Conservation (phyloP, 2,329 filamentous ascomycete genomes). For the Graphiopsis chlorocephala region DNA sequence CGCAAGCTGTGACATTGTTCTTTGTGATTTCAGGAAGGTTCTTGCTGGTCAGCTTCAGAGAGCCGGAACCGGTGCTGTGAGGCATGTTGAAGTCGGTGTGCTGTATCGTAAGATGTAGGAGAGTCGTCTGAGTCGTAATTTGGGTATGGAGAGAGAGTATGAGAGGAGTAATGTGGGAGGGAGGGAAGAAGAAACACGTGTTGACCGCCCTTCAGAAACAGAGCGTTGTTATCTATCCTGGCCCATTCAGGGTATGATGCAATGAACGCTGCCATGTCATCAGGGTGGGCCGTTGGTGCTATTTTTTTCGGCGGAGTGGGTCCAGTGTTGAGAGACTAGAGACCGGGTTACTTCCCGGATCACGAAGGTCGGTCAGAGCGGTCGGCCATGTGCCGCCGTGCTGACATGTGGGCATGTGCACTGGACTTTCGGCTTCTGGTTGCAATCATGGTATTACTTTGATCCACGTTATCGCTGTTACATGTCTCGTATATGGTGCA, state of each 20-base stretch:
- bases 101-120: not conserved
- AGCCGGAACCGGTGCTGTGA: slow-evolving; percentile 29
- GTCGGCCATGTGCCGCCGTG: not conserved
- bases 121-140: not conserved
- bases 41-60: slow-evolving; percentile 41
- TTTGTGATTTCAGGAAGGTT: slow-evolving; percentile 40
- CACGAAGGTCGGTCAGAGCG: slow-evolving; percentile 2
- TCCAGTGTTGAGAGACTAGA: slow-evolving; percentile 9
- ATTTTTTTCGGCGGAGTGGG: slow-evolving; percentile 6
- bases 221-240: slow-evolving; percentile 5
- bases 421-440: not conserved
- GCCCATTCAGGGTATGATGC: not conserved
- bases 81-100: slow-evolving; percentile 17
- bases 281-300: slow-evolving; percentile 5
- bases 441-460: not conserved
- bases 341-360: not conserved
- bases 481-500: not conserved
- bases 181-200: not conserved
- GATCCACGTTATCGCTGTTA: not conserved
- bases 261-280: slow-evolving; percentile 2
- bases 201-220: not conserved
- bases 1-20: slow-evolving; percentile 39
- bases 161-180: not conserved
- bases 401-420: not conserved
- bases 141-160: not conserved